These are phyloP conservation scores for Tulasnella sp. DNA, from an alignment of 768 basidiomycete species.

Conservation along the genomic window DNA sequence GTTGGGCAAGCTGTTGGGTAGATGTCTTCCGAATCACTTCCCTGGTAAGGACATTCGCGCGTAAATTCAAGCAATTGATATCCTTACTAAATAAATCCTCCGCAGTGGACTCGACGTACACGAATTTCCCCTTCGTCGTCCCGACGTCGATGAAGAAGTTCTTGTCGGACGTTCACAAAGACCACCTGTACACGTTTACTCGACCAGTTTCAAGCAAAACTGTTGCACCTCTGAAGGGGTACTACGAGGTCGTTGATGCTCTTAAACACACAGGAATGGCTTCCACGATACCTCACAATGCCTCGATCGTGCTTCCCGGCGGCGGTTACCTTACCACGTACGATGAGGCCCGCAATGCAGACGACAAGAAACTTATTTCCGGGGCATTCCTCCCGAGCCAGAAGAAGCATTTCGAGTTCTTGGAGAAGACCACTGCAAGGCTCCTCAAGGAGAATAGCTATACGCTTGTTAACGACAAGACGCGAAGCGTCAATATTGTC, in stretches of 20 bases:
- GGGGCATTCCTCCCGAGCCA: too few relatives aligned
- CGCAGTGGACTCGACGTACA: too few relatives aligned
- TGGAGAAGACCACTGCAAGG: too few relatives aligned
- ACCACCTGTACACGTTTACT: slow-evolving; percentile 53
- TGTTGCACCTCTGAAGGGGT: background rate
- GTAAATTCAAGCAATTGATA: background rate
- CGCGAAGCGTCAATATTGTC: slow-evolving; percentile 60
- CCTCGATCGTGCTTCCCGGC: slow-evolving; percentile 10
- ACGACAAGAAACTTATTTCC: too few relatives aligned
- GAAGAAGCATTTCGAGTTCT: too few relatives aligned
- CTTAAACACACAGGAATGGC: slow-evolving; percentile 9
- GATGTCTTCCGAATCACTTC: too few relatives aligned
- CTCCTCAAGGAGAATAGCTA: slow-evolving; percentile 56
- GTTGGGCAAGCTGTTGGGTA: slow-evolving; percentile 67
- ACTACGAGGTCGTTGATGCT: background rate
- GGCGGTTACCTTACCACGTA: too few relatives aligned
- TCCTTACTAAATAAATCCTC: background rate
- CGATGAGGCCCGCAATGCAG: too few relatives aligned
- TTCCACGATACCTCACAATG: background rate
- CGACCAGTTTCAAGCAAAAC: slow-evolving; percentile 39
- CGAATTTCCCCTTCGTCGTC: slow-evolving; percentile 75
- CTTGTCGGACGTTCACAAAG: slow-evolving; percentile 41
- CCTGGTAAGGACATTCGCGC: slow-evolving; percentile 47
- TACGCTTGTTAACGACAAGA: slow-evolving; percentile 51
- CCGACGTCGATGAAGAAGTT: slow-evolving; percentile 50